These are phyloP conservation scores for Penicillium glabrum DNA, from an alignment of 2,329 filamentous ascomycete genomes.

Conservation along the genomic window DNA sequence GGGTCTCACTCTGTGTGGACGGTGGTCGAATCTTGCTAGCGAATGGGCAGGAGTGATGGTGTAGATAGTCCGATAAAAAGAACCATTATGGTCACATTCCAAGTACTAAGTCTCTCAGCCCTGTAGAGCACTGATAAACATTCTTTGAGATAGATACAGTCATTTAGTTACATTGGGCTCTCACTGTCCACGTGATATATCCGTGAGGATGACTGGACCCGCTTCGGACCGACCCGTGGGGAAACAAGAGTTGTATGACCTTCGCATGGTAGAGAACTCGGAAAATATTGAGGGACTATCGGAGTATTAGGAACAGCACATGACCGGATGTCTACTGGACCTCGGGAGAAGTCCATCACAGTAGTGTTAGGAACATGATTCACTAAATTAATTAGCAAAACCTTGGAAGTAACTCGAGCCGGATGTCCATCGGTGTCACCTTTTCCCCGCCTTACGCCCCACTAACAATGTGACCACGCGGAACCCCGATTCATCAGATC, in stretches of 20 bases:
- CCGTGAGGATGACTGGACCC: background rate
- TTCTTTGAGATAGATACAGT: too few relatives aligned
- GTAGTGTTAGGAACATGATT: background rate
- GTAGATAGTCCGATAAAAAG: background rate
- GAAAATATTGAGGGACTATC: background rate
- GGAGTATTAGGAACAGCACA: background rate
- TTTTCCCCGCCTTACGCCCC: background rate
- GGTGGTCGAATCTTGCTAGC: constrained; percentile 42
- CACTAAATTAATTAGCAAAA: background rate
- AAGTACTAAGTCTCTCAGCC: too few relatives aligned
- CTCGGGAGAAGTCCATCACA: background rate
- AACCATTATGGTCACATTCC: fast-evolving
- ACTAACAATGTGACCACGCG: background rate
- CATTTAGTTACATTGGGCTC: too few relatives aligned
- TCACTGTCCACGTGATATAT: background rate
- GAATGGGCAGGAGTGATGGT: constrained; percentile 37
- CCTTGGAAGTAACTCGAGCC: background rate
- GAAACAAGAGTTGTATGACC: background rate
- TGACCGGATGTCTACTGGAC: background rate
- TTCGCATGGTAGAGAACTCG: background rate
- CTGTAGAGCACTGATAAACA: background rate
- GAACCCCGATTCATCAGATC: background rate
- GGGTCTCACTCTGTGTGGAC: constrained; percentile 41
- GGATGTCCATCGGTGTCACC: background rate
- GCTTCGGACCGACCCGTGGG: background rate